phyloP scores from a whole-genome alignment of 192 early-diverging fungal genomes.

The Nowakowskiella sp. region DNA sequence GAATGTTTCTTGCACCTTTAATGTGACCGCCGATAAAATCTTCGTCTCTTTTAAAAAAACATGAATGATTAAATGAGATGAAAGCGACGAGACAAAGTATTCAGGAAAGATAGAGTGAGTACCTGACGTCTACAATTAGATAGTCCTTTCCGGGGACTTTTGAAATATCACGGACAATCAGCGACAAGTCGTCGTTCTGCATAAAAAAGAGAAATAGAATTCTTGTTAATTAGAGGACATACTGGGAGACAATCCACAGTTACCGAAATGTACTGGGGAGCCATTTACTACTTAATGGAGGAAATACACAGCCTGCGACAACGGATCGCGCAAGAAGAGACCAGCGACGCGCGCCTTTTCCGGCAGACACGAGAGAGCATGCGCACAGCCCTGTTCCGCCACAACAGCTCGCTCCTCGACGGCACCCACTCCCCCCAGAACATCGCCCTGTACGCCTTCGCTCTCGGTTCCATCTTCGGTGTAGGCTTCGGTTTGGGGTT shows the following conservation, averaged over 20 bases:
- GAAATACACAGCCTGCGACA: too few relatives aligned
- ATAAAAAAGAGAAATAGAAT: too few relatives aligned
- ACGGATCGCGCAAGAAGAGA: too few relatives aligned
- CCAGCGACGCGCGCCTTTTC: too few relatives aligned
- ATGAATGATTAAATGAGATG: background rate
- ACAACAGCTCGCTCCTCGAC: too few relatives aligned
- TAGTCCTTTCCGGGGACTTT: constrained; percentile 59
- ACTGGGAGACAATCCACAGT: too few relatives aligned
- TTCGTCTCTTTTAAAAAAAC: constrained; percentile 2
- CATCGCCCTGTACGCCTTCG: constrained; percentile 65
- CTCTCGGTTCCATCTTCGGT: constrained; percentile 55
- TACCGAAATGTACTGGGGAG: too few relatives aligned
- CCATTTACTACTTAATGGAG: too few relatives aligned
- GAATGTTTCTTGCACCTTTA: constrained; percentile 64
- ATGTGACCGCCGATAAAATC: constrained; percentile 66
- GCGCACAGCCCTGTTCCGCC: constrained; percentile 35
- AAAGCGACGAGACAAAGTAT: background rate
- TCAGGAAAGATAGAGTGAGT: background rate
- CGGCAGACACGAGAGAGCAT: constrained; percentile 15
- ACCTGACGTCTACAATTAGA: constrained; percentile 65
- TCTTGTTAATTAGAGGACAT: too few relatives aligned
- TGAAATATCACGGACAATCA: constrained; percentile 52
- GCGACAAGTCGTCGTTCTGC: too few relatives aligned
- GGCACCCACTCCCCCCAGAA: constrained; percentile 68
- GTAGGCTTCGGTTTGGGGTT: constrained; percentile 32